Evolutionary conservation across 805 yeast species (phyloP).

Genomic region (Myxozyma vanderwaltii): DNA sequence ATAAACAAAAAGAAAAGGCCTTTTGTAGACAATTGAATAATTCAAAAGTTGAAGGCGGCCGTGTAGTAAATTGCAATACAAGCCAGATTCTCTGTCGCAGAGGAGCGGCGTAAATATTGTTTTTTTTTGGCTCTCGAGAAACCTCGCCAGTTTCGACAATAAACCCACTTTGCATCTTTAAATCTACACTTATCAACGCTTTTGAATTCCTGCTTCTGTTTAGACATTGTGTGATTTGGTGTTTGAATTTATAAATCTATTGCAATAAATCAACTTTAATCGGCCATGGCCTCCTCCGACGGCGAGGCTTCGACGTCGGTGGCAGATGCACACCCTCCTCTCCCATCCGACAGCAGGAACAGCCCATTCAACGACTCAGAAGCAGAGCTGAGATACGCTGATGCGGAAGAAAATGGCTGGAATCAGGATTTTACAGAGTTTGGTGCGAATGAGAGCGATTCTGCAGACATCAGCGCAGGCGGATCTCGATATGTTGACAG

Average conservation of each 20-base stretch:
- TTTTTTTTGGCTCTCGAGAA: too few relatives aligned
- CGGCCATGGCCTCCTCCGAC: conserved; percentile 18
- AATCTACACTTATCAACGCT: too few relatives aligned
- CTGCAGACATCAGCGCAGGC: conserved; percentile 8
- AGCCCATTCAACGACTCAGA: background rate
- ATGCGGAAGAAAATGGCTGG: conserved; percentile 4
- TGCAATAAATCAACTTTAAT: background rate
- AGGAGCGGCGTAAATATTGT: too few relatives aligned
- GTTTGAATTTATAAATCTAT: background rate
- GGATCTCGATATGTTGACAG: conserved; percentile 6
- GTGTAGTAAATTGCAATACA: too few relatives aligned
- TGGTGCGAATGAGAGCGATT: background rate
- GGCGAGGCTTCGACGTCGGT: conserved; percentile 10
- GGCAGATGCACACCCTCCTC: background rate
- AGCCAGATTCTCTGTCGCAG: too few relatives aligned
- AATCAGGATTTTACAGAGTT: background rate
- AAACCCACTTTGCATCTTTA: too few relatives aligned
- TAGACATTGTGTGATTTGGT: background rate
- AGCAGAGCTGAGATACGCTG: background rate
- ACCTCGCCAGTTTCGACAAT: too few relatives aligned
- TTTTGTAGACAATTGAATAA: too few relatives aligned
- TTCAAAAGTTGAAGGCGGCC: too few relatives aligned
- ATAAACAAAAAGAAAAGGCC: too few relatives aligned
- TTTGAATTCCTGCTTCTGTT: background rate
- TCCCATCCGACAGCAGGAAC: background rate